phyloP scores from a whole-genome alignment of 2,329 filamentous ascomycete genomes.

The Dothideomycetidae sp. region DNA sequence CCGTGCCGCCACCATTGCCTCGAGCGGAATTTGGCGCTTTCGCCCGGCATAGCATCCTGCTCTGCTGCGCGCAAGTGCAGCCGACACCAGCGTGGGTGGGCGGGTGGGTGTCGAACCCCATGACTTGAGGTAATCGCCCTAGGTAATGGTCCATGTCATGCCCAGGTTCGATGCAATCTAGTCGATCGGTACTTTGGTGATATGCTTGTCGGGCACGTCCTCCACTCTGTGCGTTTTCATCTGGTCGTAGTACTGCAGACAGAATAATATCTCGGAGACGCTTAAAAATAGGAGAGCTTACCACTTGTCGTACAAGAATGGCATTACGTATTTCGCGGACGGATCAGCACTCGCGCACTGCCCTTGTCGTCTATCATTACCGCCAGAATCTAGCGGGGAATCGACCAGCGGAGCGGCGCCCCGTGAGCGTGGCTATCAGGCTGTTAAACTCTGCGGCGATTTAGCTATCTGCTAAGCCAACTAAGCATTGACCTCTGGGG shows the following conservation, averaged over 20 bases:
- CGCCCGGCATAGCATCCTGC: too few relatives aligned
- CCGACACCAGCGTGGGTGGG: not conserved
- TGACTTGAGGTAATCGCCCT: not conserved
- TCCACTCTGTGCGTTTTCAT: not conserved
- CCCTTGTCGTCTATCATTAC: not conserved
- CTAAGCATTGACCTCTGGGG: not conserved
- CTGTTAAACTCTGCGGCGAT: not conserved
- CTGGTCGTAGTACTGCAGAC: too few relatives aligned
- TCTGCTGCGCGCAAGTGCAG: too few relatives aligned
- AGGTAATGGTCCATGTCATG: not conserved
- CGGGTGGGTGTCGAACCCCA: not conserved
- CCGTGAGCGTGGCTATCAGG: too few relatives aligned
- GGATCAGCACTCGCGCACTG: not conserved
- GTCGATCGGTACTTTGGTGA: not conserved
- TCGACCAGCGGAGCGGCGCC: not conserved
- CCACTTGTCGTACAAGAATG: not conserved
- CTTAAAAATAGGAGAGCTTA: not conserved
- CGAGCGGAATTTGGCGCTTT: not conserved
- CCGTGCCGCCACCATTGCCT: not conserved
- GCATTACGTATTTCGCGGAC: not conserved
- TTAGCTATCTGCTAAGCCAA: not conserved
- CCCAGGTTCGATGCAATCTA: not conserved
- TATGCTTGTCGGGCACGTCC: not conserved
- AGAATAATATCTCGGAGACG: too few relatives aligned
- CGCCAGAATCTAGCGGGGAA: not conserved